Evolutionary conservation across 331 rosid species (phyloP).

Genomic region (Stylosanthes scabra): DNA sequence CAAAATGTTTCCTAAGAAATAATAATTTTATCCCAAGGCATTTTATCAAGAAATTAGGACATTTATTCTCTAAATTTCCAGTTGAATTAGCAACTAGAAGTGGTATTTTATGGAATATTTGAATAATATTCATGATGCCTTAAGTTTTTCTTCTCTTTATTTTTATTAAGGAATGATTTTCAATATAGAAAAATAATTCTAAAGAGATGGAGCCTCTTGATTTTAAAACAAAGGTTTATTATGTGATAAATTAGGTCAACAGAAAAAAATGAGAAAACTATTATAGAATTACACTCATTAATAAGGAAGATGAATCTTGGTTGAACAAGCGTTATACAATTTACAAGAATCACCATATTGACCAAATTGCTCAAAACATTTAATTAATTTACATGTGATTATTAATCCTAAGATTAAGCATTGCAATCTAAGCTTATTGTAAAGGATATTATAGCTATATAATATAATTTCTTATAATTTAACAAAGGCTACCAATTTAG

Average conservation of each 20-base stretch:
- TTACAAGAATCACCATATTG: background rate
- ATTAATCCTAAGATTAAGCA: slow-evolving; percentile 20
- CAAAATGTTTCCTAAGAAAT: too few species aligned
- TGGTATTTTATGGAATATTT: too few species aligned
- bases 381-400: slow-evolving; percentile 3
- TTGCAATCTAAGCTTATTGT: slow-evolving; percentile 19
- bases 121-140: too few species aligned
- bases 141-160: too few species aligned
- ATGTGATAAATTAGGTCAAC: background rate
- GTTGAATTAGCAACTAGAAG: too few species aligned
- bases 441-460: background rate
- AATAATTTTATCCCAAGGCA: too few species aligned
- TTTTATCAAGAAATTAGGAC: too few species aligned
- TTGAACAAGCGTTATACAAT: background rate
- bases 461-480: background rate
- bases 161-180: too few species aligned
- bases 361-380: background rate
- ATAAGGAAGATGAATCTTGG: background rate
- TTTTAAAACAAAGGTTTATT: background rate
- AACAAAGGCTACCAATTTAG: background rate
- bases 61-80: too few species aligned
- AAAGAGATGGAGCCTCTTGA: background rate
- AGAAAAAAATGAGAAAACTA: background rate
- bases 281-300: background rate
- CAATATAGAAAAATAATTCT: background rate